Base-by-base conservation (phyloP, 176 grass and related monocot genomes). In the Alopecurus myosuroides region DNA sequence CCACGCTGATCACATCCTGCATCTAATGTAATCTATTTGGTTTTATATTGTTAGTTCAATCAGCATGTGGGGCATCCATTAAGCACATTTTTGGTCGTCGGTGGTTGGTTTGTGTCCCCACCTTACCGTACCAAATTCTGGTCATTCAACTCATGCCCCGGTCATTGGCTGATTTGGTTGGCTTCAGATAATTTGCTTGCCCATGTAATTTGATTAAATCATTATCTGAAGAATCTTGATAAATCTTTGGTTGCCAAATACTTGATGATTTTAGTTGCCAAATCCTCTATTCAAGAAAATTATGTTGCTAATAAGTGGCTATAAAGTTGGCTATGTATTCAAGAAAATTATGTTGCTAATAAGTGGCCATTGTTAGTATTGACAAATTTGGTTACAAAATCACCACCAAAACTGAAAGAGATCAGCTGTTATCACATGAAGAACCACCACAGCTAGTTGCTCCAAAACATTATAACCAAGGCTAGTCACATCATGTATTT, bases 11-110 rank as follows among this genome's bases (percentile, higher is more conserved):
- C 41, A 60, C 70, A 70, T 58, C 63, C 78, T 50, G 22, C 11
- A 1, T 62, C 17, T 79, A 53, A 19, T 25, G 60, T 31, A 29
- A 29, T 29, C 57, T 29, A 7, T 61, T 15, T 7, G 60, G n/a
- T 87, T 77, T 14, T 77, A 45, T 77, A 44, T 79, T 61, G 52
- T 20, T 78, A 42, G 45, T 58, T 57, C 9, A 67, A 33, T 18
- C 18, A 34, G 51, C 69, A 67, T 19, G 13, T 77, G 62, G 25
- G 45, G 15, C 34, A 58, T 60, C 36, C 37, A 48, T 7, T 19
- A 26, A 42, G 7, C 50, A 22, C 19, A 29, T 63, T 63, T 17
- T 63, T 31, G 1, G 13, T 17, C 31, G 28, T 30, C 28, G 13
- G 60, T 63, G 28, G 25, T 63, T 63, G 11, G 60, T 31, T 60